Percentiles rank a stretch among this genome's conserved stretches.
Conservation (phyloP, 1,139 yeast species). For the Saccharomycopsis hybrid region DNA sequence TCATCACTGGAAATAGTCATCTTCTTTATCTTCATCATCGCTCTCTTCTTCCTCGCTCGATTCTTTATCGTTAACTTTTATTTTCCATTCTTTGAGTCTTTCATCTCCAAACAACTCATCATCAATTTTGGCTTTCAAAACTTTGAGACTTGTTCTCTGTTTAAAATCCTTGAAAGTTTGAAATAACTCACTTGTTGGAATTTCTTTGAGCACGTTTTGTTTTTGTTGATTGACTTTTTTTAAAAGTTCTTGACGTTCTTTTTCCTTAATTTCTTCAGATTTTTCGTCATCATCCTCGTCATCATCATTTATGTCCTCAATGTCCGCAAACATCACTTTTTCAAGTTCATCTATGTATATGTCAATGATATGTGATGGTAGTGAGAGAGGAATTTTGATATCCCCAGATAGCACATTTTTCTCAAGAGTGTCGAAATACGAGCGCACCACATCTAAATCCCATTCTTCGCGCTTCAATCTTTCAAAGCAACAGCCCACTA, state of each 20-base stretch:
- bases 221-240: slow-evolving; percentile 34
- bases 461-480: slow-evolving; percentile 51
- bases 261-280: slow-evolving; percentile 44
- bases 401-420: slow-evolving; percentile 48
- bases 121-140: slow-evolving; percentile 57
- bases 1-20: too few species aligned
- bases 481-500: slow-evolving; percentile 57
- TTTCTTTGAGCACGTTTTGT: slow-evolving; percentile 1
- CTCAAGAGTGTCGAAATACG: slow-evolving; percentile 40
- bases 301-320: slow-evolving; percentile 50
- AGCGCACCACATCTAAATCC: slow-evolving; percentile 43
- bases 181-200: slow-evolving; percentile 37
- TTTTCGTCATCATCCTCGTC: slow-evolving; percentile 61
- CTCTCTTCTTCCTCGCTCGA: slow-evolving; percentile 26
- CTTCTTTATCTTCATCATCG: slow-evolving; percentile 22
- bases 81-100: slow-evolving; percentile 63
- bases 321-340: slow-evolving; percentile 46
- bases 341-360: slow-evolving; percentile 81
- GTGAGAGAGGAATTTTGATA: slow-evolving; percentile 58
- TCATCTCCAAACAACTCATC: slow-evolving; percentile 62
- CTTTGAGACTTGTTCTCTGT: slow-evolving; percentile 45
- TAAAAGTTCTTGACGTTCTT: slow-evolving; percentile 65
- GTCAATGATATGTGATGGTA: slow-evolving; percentile 82
- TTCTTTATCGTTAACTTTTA: slow-evolving; percentile 29
- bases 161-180: slow-evolving; percentile 51